Percentiles rank a stretch among this genome's conserved stretches.
These are phyloP conservation scores for Echinosophora koreensis DNA, from an alignment of 306 rosid genomes.

Conservation along the genomic window DNA sequence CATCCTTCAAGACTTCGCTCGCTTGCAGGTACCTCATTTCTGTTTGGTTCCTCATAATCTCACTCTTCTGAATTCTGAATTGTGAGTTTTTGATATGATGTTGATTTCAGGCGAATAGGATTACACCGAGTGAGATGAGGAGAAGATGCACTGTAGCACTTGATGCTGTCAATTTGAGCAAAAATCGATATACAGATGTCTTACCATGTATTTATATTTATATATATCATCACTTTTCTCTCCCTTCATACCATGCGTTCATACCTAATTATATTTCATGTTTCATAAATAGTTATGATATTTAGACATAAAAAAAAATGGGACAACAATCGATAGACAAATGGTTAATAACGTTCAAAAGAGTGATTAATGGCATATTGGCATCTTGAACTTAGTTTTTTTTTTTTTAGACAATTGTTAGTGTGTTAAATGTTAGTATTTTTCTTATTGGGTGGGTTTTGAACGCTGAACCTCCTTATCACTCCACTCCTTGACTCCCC, in stretches of 20 bases:
- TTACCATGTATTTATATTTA: conserved; percentile 68
- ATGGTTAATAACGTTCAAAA: too few species aligned
- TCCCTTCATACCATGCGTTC: conserved; percentile 11
- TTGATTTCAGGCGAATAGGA: conserved; percentile 66
- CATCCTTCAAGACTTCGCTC: conserved; percentile 71
- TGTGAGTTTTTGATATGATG: neutral
- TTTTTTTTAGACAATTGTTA: too few species aligned
- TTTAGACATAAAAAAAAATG: too few species aligned
- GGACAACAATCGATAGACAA: too few species aligned
- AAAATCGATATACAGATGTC: conserved; percentile 81
- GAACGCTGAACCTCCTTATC: too few species aligned
- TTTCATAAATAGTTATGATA: too few species aligned
- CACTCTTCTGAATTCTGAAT: neutral
- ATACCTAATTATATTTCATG: neutral
- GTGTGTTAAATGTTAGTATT: too few species aligned
- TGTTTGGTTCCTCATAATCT: conserved; percentile 25
- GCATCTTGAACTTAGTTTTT: too few species aligned
- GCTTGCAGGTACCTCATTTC: conserved; percentile 61
- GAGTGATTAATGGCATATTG: too few species aligned
- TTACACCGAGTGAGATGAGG: conserved; percentile 69
- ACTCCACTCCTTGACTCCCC: too few species aligned
- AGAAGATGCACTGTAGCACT: conserved; percentile 72
- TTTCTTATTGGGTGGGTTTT: too few species aligned
- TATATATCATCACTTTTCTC: conserved; percentile 1
- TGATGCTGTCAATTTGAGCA: conserved; percentile 68